These are phyloP conservation scores for Tricholoma matsutake DNA, from an alignment of 768 basidiomycete genomes.

Conservation along the genomic window DNA sequence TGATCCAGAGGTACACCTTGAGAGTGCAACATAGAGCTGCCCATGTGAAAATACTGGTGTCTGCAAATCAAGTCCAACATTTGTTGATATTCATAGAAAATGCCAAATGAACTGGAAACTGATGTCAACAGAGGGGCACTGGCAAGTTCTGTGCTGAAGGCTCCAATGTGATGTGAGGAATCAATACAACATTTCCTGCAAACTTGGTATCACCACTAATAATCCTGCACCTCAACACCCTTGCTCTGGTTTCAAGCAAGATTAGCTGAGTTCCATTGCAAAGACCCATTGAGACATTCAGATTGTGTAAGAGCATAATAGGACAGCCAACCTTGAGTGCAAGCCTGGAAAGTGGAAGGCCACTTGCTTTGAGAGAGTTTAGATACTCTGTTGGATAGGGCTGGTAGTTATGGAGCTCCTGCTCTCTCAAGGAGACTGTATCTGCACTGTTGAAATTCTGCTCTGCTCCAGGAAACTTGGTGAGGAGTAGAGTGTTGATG, in stretches of 20 bases:
- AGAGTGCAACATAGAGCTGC: too few species aligned
- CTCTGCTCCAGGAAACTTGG: neutral
- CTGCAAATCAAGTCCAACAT: too few species aligned
- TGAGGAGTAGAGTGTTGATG: neutral
- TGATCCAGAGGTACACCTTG: too few species aligned
- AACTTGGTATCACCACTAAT: neutral
- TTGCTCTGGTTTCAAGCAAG: neutral
- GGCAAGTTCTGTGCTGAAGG: slow-evolving; percentile 1
- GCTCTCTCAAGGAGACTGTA: neutral
- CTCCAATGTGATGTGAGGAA: too few species aligned
- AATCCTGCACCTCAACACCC: neutral
- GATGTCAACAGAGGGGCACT: neutral
- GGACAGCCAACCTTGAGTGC: too few species aligned
- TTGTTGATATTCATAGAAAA: too few species aligned
- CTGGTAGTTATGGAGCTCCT: neutral
- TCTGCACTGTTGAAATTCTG: neutral
- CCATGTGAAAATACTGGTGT: too few species aligned
- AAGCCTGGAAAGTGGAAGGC: too few species aligned
- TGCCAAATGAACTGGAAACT: neutral
- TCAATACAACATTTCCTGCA: neutral
- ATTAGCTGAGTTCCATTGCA: neutral
- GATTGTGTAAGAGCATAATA: too few species aligned
- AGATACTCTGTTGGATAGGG: neutral
- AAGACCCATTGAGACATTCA: neutral
- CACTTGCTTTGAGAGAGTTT: neutral